Evolutionary conservation across 495 filamentous ascomycete species (phyloP).

Genomic region (Poronia punctata): DNA sequence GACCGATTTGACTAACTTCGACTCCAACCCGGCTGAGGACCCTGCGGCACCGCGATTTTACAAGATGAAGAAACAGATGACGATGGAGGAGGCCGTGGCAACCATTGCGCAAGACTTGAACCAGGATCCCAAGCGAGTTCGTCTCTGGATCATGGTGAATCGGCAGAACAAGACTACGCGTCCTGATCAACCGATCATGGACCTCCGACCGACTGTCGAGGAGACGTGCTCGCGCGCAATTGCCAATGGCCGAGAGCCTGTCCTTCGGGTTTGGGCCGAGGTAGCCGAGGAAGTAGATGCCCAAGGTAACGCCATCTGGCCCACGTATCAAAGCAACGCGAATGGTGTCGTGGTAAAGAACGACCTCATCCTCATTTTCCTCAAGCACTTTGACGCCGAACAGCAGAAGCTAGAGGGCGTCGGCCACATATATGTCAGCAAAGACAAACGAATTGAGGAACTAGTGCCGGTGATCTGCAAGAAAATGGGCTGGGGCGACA

Average conservation of each 20-base stretch:
- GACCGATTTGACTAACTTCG: constrained; percentile 75
- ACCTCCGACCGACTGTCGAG: constrained; percentile 73
- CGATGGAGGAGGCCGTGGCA: constrained; percentile 64
- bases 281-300: constrained; percentile 54
- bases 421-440: constrained; percentile 77
- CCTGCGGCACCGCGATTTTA: constrained; percentile 59
- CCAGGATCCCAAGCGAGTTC: constrained; percentile 55
- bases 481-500: constrained; percentile 79
- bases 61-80: constrained; percentile 62
- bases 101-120: constrained; percentile 62
- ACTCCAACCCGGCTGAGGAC: constrained; percentile 44
- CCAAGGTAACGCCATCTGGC: constrained; percentile 64
- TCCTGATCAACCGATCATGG: constrained; percentile 77
- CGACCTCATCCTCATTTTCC: constrained; percentile 68
- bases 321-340: constrained; percentile 43
- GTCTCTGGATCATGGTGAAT: constrained; percentile 96
- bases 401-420: constrained; percentile 67
- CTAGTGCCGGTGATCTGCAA: constrained; percentile 72
- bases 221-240: constrained; percentile 59
- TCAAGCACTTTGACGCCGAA: constrained; percentile 83
- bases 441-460: constrained; percentile 79
- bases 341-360: constrained; percentile 41
- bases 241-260: constrained; percentile 54
- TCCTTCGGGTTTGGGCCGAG: constrained; percentile 84
- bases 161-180: constrained; percentile 94